Evolutionary conservation across 2,329 filamentous ascomycete species (phyloP).

Genomic region (Colletotrichum orbiculare): DNA sequence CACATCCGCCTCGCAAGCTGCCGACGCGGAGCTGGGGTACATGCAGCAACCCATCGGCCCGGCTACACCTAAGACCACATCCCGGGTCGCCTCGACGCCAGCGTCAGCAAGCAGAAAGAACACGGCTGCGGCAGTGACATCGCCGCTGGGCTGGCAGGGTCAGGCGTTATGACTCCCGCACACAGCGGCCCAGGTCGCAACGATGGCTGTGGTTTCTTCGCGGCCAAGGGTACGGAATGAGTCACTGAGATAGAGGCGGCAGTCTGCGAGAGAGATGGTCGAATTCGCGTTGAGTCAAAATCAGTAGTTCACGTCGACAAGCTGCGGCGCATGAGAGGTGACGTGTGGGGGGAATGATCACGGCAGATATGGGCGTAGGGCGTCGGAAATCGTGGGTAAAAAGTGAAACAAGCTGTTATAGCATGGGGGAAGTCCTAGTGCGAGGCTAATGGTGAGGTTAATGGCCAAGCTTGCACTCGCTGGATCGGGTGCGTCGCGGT

Average conservation of each 20-base stretch:
- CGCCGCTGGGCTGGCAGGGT: conserved; percentile 20
- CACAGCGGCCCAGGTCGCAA: conserved; percentile 30
- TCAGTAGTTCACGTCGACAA: conserved; percentile 1
- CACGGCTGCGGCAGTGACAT: not conserved
- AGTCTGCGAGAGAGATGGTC: conserved; percentile 12
- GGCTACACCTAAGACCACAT: not conserved
- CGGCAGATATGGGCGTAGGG: no score
- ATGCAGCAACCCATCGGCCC: conserved; percentile 34
- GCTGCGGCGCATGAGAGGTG: not conserved
- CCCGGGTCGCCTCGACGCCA: not conserved
- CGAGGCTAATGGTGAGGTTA: no score
- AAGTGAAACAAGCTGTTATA: no score
- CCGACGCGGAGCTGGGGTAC: conserved; percentile 32
- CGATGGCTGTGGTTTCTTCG: conserved; percentile 19
- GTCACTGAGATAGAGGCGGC: not conserved
- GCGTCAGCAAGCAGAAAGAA: not conserved
- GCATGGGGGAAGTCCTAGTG: no score
- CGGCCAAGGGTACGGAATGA: not conserved
- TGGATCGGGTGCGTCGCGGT: no score
- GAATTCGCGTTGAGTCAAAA: conserved; percentile 12
- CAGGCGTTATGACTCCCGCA: conserved; percentile 32
- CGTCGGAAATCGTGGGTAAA: no score
- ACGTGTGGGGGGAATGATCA: not conserved
- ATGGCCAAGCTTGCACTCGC: no score
- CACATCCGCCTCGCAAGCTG: conserved; percentile 2